These are phyloP conservation scores for Lachancea quebecensis DNA, from an alignment of 805 yeast species.

Conservation along the genomic window DNA sequence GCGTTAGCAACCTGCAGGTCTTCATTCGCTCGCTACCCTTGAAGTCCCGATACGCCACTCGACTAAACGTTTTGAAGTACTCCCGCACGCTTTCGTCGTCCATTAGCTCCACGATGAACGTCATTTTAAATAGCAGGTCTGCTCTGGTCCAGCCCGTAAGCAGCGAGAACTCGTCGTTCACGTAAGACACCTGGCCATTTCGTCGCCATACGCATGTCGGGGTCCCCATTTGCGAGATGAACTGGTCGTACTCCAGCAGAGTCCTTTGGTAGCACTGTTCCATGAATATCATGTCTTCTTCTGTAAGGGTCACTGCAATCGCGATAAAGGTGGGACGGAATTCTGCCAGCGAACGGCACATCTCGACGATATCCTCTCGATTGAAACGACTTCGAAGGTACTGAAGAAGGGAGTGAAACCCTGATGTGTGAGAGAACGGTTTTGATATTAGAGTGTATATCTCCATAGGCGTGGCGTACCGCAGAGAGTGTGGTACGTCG, in stretches of 20 bases:
- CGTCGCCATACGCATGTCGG: slow-evolving; percentile 95
- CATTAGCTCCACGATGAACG: slow-evolving; percentile 72
- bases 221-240: slow-evolving; percentile 78
- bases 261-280: slow-evolving; percentile 96
- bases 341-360: slow-evolving; percentile 84
- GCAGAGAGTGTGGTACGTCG: slow-evolving; percentile 30
- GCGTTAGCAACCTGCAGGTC: slow-evolving; percentile 71
- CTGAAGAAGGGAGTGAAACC: slow-evolving; percentile 73
- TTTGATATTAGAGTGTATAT: slow-evolving; percentile 65
- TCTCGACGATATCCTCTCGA: slow-evolving; percentile 60
- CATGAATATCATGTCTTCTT: slow-evolving; percentile 88
- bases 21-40: slow-evolving; percentile 85
- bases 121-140: slow-evolving; percentile 56
- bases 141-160: slow-evolving; percentile 85
- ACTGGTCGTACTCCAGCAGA: slow-evolving; percentile 77
- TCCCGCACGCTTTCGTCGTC: slow-evolving; percentile 83
- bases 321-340: slow-evolving; percentile 92
- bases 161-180: slow-evolving; percentile 87
- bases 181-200: slow-evolving; percentile 91
- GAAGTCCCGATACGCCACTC: slow-evolving; percentile 86
- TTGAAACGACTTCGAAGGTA: slow-evolving; percentile 69
- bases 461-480: slow-evolving; percentile 62
- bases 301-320: slow-evolving; percentile 79
- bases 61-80: slow-evolving; percentile 78
- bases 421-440: slow-evolving; percentile 87